Evolutionary conservation across 2,329 filamentous ascomycete genomes (phyloP).

Genomic region (Arthrobotrys pseudoclavata): DNA sequence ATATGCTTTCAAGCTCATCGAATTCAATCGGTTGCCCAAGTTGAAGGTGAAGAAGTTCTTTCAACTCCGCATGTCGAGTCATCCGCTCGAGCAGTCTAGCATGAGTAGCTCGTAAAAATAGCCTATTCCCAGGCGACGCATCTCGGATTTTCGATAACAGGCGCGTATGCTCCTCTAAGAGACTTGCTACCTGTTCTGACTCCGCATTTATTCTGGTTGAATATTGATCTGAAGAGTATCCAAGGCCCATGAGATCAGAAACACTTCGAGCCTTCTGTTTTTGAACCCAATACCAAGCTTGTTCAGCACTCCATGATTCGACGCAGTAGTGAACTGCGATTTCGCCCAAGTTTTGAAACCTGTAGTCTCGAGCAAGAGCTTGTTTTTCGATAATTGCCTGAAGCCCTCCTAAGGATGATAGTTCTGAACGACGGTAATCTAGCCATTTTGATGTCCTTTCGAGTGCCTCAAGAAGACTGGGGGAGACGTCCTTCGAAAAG

Average conservation of each 20-base stretch:
- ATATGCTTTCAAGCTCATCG: not conserved
- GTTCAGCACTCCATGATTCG: not conserved
- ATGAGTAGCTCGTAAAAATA: not conserved
- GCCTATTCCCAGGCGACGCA: slow-evolving; percentile 3
- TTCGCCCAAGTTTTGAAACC: not conserved
- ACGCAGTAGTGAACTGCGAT: not conserved
- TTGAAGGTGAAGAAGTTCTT: not conserved
- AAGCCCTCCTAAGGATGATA: not conserved
- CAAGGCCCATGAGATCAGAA: slow-evolving; percentile 8
- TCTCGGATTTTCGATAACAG: slow-evolving; percentile 12
- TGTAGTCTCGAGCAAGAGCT: not conserved
- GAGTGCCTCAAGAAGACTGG: not conserved
- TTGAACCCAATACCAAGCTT: slow-evolving; percentile 12
- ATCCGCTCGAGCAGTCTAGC: not conserved
- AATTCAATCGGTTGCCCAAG: slow-evolving; percentile 1
- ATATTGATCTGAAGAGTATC: not conserved
- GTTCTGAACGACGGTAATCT: slow-evolving; percentile 9
- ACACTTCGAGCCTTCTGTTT: slow-evolving; percentile 10
- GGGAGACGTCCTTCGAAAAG: not conserved
- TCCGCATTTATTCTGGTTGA: not conserved
- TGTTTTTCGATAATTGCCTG: slow-evolving; percentile 7
- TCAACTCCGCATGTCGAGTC: not conserved
- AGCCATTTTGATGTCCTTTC: slow-evolving; percentile 7
- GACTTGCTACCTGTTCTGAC: not conserved
- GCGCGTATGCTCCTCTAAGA: not conserved